Evolutionary conservation across 805 yeast species (phyloP).

Genomic region (Clavispora fructus): DNA sequence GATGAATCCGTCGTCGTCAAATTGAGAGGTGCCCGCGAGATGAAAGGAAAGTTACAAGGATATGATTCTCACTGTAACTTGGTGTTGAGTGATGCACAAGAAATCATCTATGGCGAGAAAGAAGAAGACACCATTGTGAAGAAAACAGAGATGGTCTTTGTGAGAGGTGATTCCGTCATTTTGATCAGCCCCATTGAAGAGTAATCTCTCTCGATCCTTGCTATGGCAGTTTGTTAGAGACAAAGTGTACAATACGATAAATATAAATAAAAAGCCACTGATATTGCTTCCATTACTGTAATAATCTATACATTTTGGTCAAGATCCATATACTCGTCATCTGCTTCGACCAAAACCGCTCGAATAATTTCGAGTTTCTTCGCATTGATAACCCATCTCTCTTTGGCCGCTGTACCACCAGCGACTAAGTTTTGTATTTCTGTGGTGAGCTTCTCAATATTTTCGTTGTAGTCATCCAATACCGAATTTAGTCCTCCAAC

Average conservation of each 20-base stretch:
- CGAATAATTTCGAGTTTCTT: slow-evolving; percentile 24
- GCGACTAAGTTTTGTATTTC: slow-evolving; percentile 26
- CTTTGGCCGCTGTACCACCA: slow-evolving; percentile 29
- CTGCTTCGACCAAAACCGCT: slow-evolving; percentile 11
- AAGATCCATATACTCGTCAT: slow-evolving; percentile 8
- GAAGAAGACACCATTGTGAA: slow-evolving; percentile 43
- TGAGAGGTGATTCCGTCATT: slow-evolving; percentile 96
- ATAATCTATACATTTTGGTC: neutral
- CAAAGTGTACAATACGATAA: slow-evolving; percentile 2
- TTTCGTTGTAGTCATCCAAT: slow-evolving; percentile 27
- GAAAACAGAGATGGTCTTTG: slow-evolving; percentile 82
- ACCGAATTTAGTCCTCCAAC: slow-evolving; percentile 13
- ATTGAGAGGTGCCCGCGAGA: slow-evolving; percentile 89
- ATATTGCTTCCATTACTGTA: neutral
- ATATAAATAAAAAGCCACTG: neutral
- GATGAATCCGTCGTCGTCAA: slow-evolving; percentile 87
- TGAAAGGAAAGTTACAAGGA: slow-evolving; percentile 85
- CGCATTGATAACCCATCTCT: slow-evolving; percentile 33
- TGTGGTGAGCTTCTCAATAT: slow-evolving; percentile 19
- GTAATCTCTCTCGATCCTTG: neutral
- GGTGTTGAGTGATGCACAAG: slow-evolving; percentile 89
- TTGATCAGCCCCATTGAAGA: slow-evolving; percentile 51
- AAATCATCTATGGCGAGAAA: slow-evolving; percentile 60
- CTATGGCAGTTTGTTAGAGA: neutral
- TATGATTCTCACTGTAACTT: slow-evolving; percentile 96